Evolutionary conservation across 208 protist genomes (phyloP), one percentile per base, ranked within the genome.

Genomic region (Trypanosoma boissoni): DNA sequence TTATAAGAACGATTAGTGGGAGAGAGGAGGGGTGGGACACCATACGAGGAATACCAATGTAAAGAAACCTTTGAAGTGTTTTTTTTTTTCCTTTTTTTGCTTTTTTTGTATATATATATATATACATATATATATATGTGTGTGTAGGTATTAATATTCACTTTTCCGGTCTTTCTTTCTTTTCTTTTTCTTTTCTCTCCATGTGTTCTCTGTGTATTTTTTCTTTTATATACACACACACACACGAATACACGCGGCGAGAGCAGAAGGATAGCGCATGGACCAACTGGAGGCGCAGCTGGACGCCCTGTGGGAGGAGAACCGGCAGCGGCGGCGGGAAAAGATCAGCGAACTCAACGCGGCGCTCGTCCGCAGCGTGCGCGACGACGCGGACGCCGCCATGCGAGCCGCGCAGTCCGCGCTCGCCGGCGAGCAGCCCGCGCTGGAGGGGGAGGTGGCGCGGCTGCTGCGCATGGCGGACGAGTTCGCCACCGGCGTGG

Each of bases 401-500:
- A 45, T 88, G 12, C 18, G 28, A 4, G 43, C 57, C 9, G 79
- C 86, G 36, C 56, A 70, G 10, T 53, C 63, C 12, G 55, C 70
- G 9, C 62, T 92, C 14, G 63, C 59, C 9, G 72, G 82, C 37
- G 83, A 80, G 24, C 68, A 88, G 36, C 71, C 70, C 21, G 74
- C 76, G 41, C 58, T 95, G 44, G 73, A 86, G 58, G 42, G 46
- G 20, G 74, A 87, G n/a, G 66, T 90, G 24, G 78, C 87, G 43
- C 68, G 74, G 36, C 66, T 95, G 2, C 64, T 80, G 37, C 61
- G 58, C 28, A 86, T 88, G 71, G 71, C 81, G 18, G 56, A 82
- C 20, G 77, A 90, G 60, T 91, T 88, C 32, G 70, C 78, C 23
- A 70, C 83, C 10, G 84, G 78, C 12, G 80, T 95, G 23, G 77